Percentiles rank a stretch among this genome's conserved stretches.
phyloP scores from a whole-genome alignment of 2,329 filamentous ascomycete genomes.

The Sporothrix protearum region DNA sequence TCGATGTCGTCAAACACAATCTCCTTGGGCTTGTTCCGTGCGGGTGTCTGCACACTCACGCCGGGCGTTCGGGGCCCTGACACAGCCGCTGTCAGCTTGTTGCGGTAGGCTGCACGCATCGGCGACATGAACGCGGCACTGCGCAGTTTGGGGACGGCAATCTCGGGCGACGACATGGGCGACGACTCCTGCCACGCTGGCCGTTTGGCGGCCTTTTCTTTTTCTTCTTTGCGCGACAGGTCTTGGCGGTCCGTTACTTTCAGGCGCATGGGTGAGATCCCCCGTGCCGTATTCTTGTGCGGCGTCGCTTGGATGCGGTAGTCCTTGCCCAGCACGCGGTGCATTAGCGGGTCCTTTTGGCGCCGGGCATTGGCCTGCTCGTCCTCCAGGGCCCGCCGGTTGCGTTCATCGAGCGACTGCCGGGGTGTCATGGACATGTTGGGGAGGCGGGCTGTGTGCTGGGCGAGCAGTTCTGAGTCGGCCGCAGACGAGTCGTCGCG shows the following conservation, averaged over 20 bases:
- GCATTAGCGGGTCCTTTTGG: constrained; percentile 73
- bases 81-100: constrained; percentile 43
- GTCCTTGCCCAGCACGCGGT: constrained; percentile 90
- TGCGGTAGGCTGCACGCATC: constrained; percentile 43
- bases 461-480: constrained; percentile 47
- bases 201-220: constrained; percentile 19
- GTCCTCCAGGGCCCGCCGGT: constrained; percentile 39
- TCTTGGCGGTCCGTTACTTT: constrained; percentile 34
- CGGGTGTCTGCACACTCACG: constrained; percentile 79
- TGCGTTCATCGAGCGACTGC: constrained; percentile 51
- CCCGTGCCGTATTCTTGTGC: constrained; percentile 51
- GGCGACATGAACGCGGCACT: constrained; percentile 83
- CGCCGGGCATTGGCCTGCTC: constrained; percentile 31
- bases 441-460: constrained; percentile 54
- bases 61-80: constrained; percentile 68
- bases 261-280: constrained; percentile 47
- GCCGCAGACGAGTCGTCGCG: constrained; percentile 37
- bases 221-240: constrained; percentile 23
- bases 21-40: constrained; percentile 49
- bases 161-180: constrained; percentile 70
- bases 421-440: constrained; percentile 63
- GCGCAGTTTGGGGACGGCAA: constrained; percentile 75
- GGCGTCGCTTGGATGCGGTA: constrained; percentile 93
- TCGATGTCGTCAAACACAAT: constrained; percentile 32
- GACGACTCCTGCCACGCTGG: constrained; percentile 49